Conservation (phyloP, 306 rosid species). For the peach (Prunus persica) region Prunus_persica_NCBIv2 NC_034009.1:3332001-3332500, state of each 20-base stretch:
- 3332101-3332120: slow-evolving; percentile 14
- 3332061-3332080: not conserved
- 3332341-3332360: slow-evolving; percentile 10
- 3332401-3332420: not conserved
- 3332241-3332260: not conserved
- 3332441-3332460: not conserved
- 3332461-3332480: not conserved
- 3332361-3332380: slow-evolving; percentile 4
- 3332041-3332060: not conserved
- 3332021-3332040: slow-evolving; percentile 13
- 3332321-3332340: slow-evolving; percentile 9
- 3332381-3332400: not conserved
- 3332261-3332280: not conserved
- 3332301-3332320: slow-evolving; percentile 4
- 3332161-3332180: not conserved
- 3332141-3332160: not conserved
- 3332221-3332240: slow-evolving; percentile 2
- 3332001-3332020: slow-evolving; percentile 22
- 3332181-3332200: not conserved
- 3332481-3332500: not conserved
- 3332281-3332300: not conserved
- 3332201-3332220: not conserved
- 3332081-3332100: slow-evolving; percentile 7
- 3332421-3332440: not conserved
- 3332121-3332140: slow-evolving; percentile 18